Conservation (phyloP, 495 filamentous ascomycete genomes). For the Talaromyces borbonicus region DNA sequence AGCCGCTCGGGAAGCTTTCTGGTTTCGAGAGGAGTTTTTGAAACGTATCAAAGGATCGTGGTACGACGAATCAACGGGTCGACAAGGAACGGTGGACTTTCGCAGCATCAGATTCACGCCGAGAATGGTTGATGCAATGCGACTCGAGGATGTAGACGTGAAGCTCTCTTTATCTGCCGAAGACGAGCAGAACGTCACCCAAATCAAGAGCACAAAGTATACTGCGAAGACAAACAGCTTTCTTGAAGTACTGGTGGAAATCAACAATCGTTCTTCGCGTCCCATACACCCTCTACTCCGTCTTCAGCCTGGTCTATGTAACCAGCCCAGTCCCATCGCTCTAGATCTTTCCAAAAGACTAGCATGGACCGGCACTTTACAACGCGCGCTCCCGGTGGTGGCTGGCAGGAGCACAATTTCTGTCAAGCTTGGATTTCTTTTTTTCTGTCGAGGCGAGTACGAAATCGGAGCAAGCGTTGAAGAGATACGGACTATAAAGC, state of each 20-base stretch:
- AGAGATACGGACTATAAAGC: slow-evolving; percentile 47
- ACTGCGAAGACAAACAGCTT: slow-evolving; percentile 60
- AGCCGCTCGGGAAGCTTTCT: slow-evolving; percentile 74
- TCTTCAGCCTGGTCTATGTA: slow-evolving; percentile 63
- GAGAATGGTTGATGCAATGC: slow-evolving; percentile 76
- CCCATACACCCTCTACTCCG: slow-evolving; percentile 66
- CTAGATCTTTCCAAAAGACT: slow-evolving; percentile 78
- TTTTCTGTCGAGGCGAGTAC: slow-evolving; percentile 70
- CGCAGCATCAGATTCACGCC: slow-evolving; percentile 60
- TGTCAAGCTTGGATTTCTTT: slow-evolving; percentile 54
- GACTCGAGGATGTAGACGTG: slow-evolving; percentile 70
- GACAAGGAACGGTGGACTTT: slow-evolving; percentile 64
- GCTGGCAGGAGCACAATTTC: slow-evolving; percentile 42
- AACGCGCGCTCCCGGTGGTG: slow-evolving; percentile 58
- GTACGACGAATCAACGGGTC: slow-evolving; percentile 48
- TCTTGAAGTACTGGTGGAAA: slow-evolving; percentile 52
- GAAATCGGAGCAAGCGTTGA: slow-evolving; percentile 75
- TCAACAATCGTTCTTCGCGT: slow-evolving; percentile 60
- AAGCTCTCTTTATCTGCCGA: slow-evolving; percentile 40
- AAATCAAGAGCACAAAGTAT: slow-evolving; percentile 41
- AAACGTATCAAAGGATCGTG: slow-evolving; percentile 61
- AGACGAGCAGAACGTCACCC: slow-evolving; percentile 15
- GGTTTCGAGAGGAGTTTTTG: slow-evolving; percentile 81
- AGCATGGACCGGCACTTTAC: slow-evolving; percentile 74
- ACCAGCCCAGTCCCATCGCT: slow-evolving; percentile 62